Evolutionary conservation across 306 rosid species (phyloP).

Genomic region (Cucurbita ficifolia): DNA sequence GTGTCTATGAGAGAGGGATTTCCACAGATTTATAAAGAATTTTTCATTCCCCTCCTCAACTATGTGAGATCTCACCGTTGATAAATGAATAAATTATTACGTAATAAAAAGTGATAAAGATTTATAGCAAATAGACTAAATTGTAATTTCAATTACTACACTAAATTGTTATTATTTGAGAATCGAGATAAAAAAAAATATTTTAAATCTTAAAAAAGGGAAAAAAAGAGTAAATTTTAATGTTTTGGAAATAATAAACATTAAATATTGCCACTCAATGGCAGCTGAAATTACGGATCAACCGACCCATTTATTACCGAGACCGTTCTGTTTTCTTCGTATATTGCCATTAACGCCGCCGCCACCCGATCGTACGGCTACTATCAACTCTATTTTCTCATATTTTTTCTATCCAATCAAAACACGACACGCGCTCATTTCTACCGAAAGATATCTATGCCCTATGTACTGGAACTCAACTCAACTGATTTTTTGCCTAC

Average conservation of each 20-base stretch:
- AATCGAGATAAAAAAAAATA: no score
- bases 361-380: neutral
- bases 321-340: neutral
- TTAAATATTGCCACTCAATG: neutral
- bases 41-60: no score
- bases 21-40: no score
- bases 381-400: neutral
- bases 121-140: no score
- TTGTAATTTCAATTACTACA: no score
- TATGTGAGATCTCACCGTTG: no score
- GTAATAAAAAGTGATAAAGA: no score
- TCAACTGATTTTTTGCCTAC: neutral
- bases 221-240: no score
- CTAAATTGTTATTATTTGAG: no score
- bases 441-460: neutral
- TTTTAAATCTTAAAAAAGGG: no score
- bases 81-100: no score
- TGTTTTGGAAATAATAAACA: neutral
- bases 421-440: neutral
- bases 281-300: slow-evolving; percentile 2
- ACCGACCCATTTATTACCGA: slow-evolving; percentile 5
- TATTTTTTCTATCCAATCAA: neutral
- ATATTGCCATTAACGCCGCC: neutral
- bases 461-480: neutral
- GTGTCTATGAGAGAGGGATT: no score